Conservation (phyloP, 805 yeast species). For the Kuraishia molischiana region DNA sequence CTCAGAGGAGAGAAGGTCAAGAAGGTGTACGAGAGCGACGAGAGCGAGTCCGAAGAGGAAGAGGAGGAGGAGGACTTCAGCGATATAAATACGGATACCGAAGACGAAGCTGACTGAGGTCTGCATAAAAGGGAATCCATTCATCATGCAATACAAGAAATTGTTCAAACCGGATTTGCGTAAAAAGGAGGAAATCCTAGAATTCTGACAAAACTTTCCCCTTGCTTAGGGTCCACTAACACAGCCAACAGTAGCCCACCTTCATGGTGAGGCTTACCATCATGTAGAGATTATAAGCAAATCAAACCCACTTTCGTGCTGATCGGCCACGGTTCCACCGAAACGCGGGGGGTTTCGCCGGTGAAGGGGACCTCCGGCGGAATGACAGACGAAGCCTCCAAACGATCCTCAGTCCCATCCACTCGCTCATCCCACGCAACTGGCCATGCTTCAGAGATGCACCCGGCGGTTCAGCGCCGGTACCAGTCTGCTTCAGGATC, state of each 20-base stretch:
- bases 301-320: no score
- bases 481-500: background rate
- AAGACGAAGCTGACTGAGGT: conserved; percentile 28
- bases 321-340: no score
- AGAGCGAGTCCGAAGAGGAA: conserved; percentile 13
- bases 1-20: conserved; percentile 53
- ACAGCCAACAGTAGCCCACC: no score
- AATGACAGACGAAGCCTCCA: no score
- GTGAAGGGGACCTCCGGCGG: no score
- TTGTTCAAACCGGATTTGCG: background rate
- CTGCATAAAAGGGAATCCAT: background rate
- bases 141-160: background rate
- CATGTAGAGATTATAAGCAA: no score
- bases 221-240: no score
- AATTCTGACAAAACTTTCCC: background rate
- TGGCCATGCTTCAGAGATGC: no score
- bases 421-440: background rate
- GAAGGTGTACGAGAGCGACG: conserved; percentile 23
- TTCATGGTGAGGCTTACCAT: no score
- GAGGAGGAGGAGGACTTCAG: conserved; percentile 24
- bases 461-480: background rate
- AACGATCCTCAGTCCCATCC: no score
- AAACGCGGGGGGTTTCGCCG: no score
- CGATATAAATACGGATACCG: conserved; percentile 57
- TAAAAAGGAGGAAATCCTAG: background rate